Conservation (phyloP, 116 monocot species). For the Posidonia oceanica region DNA sequence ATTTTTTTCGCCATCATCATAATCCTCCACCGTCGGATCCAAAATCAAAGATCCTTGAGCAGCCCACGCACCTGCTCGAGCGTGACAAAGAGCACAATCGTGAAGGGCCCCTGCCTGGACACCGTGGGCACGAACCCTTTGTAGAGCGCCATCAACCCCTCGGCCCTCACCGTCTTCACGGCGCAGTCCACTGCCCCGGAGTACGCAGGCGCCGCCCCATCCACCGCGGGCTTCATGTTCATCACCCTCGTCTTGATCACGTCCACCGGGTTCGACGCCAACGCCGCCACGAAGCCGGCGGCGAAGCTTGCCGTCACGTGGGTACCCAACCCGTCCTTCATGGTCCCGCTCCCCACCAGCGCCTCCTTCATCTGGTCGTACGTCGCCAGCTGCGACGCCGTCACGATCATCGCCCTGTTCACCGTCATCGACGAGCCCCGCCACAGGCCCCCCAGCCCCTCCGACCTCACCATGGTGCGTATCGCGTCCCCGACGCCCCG, state of each 20-base stretch:
- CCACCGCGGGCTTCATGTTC: conserved; percentile 36
- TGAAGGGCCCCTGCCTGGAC: conserved; percentile 66
- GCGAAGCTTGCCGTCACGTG: conserved; percentile 35
- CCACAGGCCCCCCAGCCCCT: conserved; percentile 35
- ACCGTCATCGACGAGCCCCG: conserved; percentile 35
- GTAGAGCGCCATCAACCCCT: conserved; percentile 64
- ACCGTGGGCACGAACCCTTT: conserved; percentile 74
- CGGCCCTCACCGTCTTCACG: conserved; percentile 59
- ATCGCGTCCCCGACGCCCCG: conserved; percentile 30
- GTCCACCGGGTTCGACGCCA: conserved; percentile 48
- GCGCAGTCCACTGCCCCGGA: conserved; percentile 58
- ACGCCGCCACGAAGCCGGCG: conserved; percentile 33
- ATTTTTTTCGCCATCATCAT: no score
- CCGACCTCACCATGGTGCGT: conserved; percentile 20
- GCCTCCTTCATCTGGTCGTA: conserved; percentile 45
- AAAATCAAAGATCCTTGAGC: conserved; percentile 34
- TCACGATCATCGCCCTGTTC: conserved; percentile 51
- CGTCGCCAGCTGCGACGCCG: conserved; percentile 44
- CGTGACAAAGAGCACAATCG: conserved; percentile 71
- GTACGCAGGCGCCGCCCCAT: conserved; percentile 40
- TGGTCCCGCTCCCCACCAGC: conserved; percentile 14
- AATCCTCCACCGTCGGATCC: neutral
- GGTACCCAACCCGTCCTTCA: conserved; percentile 33
- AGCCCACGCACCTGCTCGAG: conserved; percentile 67
- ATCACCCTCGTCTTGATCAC: conserved; percentile 46